Conservation (phyloP, 139 green algal genomes). For the Astrephomene gubernaculifera region DNA sequence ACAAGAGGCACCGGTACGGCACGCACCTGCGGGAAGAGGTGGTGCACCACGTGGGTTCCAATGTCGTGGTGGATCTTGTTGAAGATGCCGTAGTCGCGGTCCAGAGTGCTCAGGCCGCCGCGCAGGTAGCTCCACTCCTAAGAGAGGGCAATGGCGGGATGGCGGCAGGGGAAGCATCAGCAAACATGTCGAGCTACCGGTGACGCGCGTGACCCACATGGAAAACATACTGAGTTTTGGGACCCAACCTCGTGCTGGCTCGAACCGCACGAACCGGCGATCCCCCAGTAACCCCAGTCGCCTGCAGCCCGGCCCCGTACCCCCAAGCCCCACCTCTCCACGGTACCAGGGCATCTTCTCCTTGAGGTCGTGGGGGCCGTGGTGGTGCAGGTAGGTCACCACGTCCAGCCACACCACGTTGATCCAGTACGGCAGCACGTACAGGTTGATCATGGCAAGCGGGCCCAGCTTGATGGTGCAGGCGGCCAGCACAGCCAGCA, state of each 20-base stretch:
- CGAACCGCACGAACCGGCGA: too few relatives aligned
- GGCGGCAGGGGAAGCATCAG: too few relatives aligned
- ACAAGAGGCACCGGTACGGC: too few relatives aligned
- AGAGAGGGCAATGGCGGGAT: too few relatives aligned
- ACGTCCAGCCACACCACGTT: slow-evolving; percentile 95
- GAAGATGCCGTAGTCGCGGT: slow-evolving; percentile 97
- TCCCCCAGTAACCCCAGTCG: too few relatives aligned
- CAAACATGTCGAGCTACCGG: too few relatives aligned
- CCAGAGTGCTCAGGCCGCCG: slow-evolving; percentile 91
- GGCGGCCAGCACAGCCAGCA: slow-evolving; percentile 85
- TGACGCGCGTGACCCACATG: too few relatives aligned
- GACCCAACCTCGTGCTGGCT: too few relatives aligned
- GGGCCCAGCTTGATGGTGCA: slow-evolving; percentile 80
- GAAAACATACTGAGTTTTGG: too few relatives aligned
- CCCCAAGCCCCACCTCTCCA: slow-evolving; percentile 67
- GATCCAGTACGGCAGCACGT: slow-evolving; percentile 92
- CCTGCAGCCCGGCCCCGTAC: too few relatives aligned
- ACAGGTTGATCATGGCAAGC: slow-evolving; percentile 88
- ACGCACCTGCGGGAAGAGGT: slow-evolving; percentile 88
- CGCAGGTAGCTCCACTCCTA: slow-evolving; percentile 96
- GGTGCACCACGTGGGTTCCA: slow-evolving; percentile 95
- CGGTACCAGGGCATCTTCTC: slow-evolving; percentile 96
- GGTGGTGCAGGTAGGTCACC: slow-evolving; percentile 98
- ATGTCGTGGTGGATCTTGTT: slow-evolving; percentile 99
- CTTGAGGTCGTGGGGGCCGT: slow-evolving; percentile 77